Percentiles rank a stretch among this genome's conserved stretches.
Evolutionary conservation across 495 filamentous ascomycete genomes (phyloP).

Genomic region (Penicillium arizonense): DNA sequence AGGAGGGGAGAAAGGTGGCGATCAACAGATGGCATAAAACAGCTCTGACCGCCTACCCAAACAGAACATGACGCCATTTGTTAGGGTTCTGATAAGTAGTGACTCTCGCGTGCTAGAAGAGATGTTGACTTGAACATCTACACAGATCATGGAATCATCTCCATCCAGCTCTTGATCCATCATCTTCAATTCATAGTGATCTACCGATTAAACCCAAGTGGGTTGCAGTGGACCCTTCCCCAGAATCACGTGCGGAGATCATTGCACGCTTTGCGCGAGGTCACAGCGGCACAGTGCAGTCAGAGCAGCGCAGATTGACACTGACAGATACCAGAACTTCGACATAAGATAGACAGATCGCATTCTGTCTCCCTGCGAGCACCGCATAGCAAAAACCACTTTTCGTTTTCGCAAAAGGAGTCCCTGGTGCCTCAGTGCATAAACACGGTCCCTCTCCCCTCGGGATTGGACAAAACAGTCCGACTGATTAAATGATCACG

Average conservation of each 20-base stretch:
- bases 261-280: background rate
- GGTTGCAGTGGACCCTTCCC: too few species aligned
- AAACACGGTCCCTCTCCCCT: background rate
- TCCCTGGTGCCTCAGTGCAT: slow-evolving; percentile 13
- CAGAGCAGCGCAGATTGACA: too few species aligned
- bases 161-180: too few species aligned
- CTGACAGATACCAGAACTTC: too few species aligned
- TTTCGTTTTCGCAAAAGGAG: background rate
- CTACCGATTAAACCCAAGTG: too few species aligned
- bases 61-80: slow-evolving; percentile 7
- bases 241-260: background rate
- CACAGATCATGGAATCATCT: too few species aligned
- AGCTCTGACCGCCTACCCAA: slow-evolving; percentile 19
- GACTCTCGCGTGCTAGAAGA: too few species aligned
- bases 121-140: too few species aligned
- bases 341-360: background rate
- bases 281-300: background rate
- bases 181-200: too few species aligned
- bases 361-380: background rate
- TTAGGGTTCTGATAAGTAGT: too few species aligned
- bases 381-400: background rate
- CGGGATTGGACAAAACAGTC: slow-evolving; percentile 12
- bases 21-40: background rate
- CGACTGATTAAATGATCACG: slow-evolving; percentile 30
- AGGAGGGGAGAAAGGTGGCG: slow-evolving; percentile 6